These are phyloP conservation scores for Prunus persica DNA, from an alignment of 306 rosid species.

Conservation along the genomic window DNA sequence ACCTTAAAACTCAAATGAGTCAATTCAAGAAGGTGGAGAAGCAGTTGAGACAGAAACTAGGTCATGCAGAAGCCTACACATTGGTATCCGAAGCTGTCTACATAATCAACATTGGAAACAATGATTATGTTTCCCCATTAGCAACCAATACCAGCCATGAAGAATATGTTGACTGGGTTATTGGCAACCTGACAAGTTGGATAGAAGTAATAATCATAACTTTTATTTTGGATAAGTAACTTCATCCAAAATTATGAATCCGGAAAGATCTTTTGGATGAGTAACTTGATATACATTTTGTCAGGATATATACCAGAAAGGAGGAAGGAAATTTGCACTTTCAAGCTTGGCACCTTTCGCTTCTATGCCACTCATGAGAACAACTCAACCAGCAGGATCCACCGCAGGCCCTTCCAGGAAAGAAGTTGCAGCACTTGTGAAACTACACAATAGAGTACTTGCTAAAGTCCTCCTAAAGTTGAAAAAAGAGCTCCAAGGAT, in stretches of 20 bases:
- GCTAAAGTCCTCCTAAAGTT: slow-evolving; percentile 22
- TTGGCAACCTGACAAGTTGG: slow-evolving; percentile 34
- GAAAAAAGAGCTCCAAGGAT: slow-evolving; percentile 28
- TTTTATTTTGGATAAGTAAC: no score
- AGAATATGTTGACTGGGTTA: slow-evolving; percentile 30
- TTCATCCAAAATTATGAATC: no score
- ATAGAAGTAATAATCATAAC: slow-evolving; percentile 16
- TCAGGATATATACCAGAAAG: slow-evolving; percentile 32
- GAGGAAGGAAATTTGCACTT: slow-evolving; percentile 47
- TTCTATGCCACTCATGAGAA: slow-evolving; percentile 33
- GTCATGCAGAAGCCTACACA: slow-evolving; percentile 22
- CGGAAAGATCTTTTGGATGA: no score
- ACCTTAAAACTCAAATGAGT: slow-evolving; percentile 40
- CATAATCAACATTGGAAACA: slow-evolving; percentile 26
- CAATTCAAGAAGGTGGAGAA: slow-evolving; percentile 38
- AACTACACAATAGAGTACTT: slow-evolving; percentile 40
- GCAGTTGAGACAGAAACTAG: slow-evolving; percentile 28
- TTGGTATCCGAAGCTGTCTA: slow-evolving; percentile 44
- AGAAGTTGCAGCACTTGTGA: slow-evolving; percentile 25
- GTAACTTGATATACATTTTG: neutral
- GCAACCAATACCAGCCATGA: neutral
- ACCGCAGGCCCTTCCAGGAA: slow-evolving; percentile 27
- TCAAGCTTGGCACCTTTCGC: slow-evolving; percentile 5
- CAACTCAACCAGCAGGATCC: neutral
- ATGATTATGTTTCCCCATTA: neutral